phyloP scores from a whole-genome alignment of 2,329 filamentous ascomycete genomes.

The Xylaria sp. region DNA sequence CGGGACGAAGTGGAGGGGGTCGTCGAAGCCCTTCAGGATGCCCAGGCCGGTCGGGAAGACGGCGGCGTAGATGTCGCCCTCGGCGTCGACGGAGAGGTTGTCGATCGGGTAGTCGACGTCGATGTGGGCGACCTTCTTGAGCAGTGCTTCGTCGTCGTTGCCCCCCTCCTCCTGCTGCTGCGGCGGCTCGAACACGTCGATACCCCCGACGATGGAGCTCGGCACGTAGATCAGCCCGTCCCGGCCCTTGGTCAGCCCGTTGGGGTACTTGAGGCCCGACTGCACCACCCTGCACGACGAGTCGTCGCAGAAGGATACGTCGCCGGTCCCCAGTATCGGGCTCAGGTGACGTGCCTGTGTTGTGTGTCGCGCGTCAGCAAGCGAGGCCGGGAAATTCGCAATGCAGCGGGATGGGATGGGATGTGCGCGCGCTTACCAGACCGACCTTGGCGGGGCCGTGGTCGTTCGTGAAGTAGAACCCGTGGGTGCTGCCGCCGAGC shows the following conservation, averaged over 20 bases:
- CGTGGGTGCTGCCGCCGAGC: slow-evolving; percentile 17
- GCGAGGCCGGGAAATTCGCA: background rate
- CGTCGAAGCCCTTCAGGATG: slow-evolving; percentile 16
- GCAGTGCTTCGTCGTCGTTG: background rate
- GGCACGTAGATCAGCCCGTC: slow-evolving; percentile 39
- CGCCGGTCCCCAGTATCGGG: slow-evolving; percentile 29
- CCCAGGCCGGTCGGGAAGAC: slow-evolving; percentile 25
- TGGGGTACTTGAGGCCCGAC: slow-evolving; percentile 35
- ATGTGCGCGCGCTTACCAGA: slow-evolving; percentile 13
- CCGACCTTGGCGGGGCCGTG: slow-evolving; percentile 25
- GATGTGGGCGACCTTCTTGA: slow-evolving; percentile 24
- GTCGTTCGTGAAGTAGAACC: slow-evolving; percentile 34
- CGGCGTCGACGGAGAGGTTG: slow-evolving; percentile 31
- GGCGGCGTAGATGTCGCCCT: slow-evolving; percentile 33
- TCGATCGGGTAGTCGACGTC: slow-evolving; percentile 29
- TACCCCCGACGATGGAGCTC: slow-evolving; percentile 23
- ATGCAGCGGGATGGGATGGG: background rate
- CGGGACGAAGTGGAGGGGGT: slow-evolving; percentile 21
- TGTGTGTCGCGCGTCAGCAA: background rate
- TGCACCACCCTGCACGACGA: slow-evolving; percentile 27
- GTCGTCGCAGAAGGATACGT: slow-evolving; percentile 35
- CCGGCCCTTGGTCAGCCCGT: slow-evolving; percentile 33
- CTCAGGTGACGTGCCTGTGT: slow-evolving; percentile 24
- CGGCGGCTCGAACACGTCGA: slow-evolving; percentile 12
- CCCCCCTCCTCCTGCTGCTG: no score